These are phyloP conservation scores for Pythium rishiriense DNA, from an alignment of 352 stramenopile species.

Conservation along the genomic window DNA sequence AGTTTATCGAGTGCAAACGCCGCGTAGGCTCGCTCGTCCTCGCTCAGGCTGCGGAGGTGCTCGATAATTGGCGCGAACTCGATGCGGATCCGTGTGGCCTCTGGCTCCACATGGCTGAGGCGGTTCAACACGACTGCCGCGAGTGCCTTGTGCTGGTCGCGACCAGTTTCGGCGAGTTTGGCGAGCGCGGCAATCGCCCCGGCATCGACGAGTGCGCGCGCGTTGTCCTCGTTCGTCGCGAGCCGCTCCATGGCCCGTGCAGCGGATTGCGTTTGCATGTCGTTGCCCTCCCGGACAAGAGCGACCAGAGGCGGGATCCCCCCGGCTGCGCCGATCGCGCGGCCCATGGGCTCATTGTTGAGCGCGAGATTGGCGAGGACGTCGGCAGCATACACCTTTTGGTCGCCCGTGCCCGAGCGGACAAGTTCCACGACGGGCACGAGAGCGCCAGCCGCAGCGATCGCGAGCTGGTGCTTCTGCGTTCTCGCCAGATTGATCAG, in stretches of 20 bases:
- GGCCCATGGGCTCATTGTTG: neutral
- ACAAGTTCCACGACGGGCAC: neutral
- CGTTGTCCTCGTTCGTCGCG: neutral
- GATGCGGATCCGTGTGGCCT: neutral
- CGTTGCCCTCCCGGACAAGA: neutral
- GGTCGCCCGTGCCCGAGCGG: neutral
- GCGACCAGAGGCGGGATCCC: neutral
- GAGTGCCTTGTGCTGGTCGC: neutral
- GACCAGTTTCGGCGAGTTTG: neutral
- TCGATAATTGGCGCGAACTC: neutral
- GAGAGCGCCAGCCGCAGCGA: neutral
- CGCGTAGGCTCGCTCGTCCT: neutral
- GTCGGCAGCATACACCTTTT: neutral
- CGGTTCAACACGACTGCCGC: neutral
- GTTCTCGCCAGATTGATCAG: neutral
- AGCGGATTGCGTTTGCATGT: neutral
- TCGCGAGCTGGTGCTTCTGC: neutral
- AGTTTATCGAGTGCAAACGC: neutral
- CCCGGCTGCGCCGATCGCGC: neutral
- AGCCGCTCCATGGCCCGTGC: neutral
- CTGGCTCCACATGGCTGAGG: neutral
- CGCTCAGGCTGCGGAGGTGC: neutral
- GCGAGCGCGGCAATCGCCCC: neutral
- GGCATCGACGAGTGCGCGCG: neutral
- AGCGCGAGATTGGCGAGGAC: neutral